Evolutionary conservation across 345 rosid species (phyloP).

Genomic region (Arabidopsis suecica): DNA sequence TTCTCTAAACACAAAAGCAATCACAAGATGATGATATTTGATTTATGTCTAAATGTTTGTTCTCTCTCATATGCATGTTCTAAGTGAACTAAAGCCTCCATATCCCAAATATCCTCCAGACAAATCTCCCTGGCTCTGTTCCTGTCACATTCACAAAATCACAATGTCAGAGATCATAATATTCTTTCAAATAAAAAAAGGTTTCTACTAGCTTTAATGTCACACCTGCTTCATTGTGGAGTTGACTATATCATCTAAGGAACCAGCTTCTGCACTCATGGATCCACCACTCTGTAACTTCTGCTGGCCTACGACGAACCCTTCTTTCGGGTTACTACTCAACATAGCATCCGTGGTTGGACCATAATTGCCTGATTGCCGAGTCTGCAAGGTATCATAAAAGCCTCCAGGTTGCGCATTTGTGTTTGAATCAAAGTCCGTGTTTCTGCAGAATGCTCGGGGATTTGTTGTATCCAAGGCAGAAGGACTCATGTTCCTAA

Average conservation of each 20-base stretch:
- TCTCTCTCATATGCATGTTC: conserved; percentile 55
- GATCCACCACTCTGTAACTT: conserved; percentile 56
- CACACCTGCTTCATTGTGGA: conserved; percentile 67
- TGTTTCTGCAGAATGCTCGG: conserved; percentile 44
- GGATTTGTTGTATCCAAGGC: conserved; percentile 52
- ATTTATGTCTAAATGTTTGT: conserved; percentile 2
- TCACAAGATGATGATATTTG: conserved; percentile 31
- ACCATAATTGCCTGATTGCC: conserved; percentile 47
- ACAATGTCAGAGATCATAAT: conserved; percentile 17
- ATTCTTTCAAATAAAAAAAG: conserved; percentile 24
- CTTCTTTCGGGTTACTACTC: conserved; percentile 48
- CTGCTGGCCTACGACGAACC: conserved; percentile 53
- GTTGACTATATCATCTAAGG: conserved; percentile 69
- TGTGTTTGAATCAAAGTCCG: conserved; percentile 50
- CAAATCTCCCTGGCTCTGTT: conserved; percentile 49
- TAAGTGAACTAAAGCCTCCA: conserved; percentile 51
- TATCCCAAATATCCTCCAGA: conserved; percentile 56
- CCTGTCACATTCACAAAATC: conserved; percentile 48
- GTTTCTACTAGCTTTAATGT: conserved; percentile 4
- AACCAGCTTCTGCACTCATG: conserved; percentile 56
- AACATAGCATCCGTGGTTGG: conserved; percentile 48
- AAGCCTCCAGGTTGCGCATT: conserved; percentile 44
- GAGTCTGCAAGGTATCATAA: conserved; percentile 48
- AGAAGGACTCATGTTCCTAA: conserved; percentile 45
- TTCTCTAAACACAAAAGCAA: conserved; percentile 20